Evolutionary conservation across 2,329 filamentous ascomycete species (phyloP), one percentile per base, ranked within the genome.

Genomic region (Plectosphaerella sp.): DNA sequence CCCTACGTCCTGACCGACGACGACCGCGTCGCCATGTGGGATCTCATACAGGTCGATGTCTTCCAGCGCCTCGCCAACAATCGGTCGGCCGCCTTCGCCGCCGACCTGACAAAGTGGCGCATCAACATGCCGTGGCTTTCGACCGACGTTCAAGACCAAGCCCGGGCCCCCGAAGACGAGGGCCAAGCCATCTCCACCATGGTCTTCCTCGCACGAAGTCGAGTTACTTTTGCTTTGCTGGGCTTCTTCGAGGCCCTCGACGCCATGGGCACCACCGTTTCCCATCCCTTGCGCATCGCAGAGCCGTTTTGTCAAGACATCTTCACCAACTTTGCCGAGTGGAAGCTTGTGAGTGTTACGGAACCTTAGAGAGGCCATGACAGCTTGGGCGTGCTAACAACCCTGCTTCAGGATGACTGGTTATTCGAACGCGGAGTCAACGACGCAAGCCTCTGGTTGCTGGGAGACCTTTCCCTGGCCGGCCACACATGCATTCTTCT

Each of bases 91-190:
- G 57, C 53, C 0, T 56, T 68, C 7, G 59, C 61, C 0, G 59
- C 60, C 18, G 52, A 48, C 16, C 47, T 54, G 18, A 61, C 64
- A 20, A 53, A 57, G 0, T 68, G 65, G 65, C 60, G 59, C 20
- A 65, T 68, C 42, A 68, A 67, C 36, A 41, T 68, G 12, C 65
- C 65, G 2, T 67, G 63, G 65, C 45, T 68, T 0, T 58, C 65
- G 20, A 51, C 56, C 16, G 54, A 59, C 28, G 22, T 22, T 5
- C 22, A 5, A 22, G 22, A 22, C 22, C 3, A 22, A 5, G 22
- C 22, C 22, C 22, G 5, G 5, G 61, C 62, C 1, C 33, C 41
- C 1, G 61, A 59, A 0, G 54, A 64, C 3, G 28, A 48, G 11
- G 53, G 15, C 3, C 42, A 45, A 3, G 59, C 59, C 1, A 58